Evolutionary conservation across 2,329 filamentous ascomycete species (phyloP).

Genomic region (Phialocephala sp.): DNA sequence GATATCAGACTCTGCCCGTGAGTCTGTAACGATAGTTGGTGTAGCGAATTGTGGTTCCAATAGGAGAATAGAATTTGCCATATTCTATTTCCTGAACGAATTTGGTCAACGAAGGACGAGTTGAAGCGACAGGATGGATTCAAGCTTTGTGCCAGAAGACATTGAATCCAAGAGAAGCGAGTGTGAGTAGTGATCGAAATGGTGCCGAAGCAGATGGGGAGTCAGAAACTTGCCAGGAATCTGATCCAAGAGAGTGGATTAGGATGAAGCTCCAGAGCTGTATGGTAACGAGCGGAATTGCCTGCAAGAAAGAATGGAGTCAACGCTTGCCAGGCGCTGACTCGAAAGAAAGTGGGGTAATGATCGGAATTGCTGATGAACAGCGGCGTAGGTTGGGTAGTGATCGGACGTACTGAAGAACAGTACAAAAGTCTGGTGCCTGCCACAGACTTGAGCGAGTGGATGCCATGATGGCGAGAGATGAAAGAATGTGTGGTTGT

Average conservation of each 20-base stretch:
- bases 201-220: slow-evolving; percentile 1
- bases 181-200: not conserved
- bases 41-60: slow-evolving; percentile 5
- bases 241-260: slow-evolving; percentile 14
- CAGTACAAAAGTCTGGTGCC: slow-evolving; percentile 7
- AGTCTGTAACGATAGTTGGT: not conserved
- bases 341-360: not conserved
- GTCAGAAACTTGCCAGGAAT: slow-evolving; percentile 5
- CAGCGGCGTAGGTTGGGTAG: not conserved
- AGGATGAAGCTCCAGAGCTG: slow-evolving; percentile 8
- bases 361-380: too few species aligned
- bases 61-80: not conserved
- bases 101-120: slow-evolving; percentile 1
- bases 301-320: not conserved
- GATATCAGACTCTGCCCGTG: not conserved
- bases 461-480: slow-evolving; percentile 1
- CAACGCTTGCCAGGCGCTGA: slow-evolving; percentile 9
- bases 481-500: not conserved
- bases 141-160: slow-evolving; percentile 6
- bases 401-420: slow-evolving; percentile 1
- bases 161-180: not conserved
- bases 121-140: slow-evolving; percentile 3
- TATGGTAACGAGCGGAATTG: not conserved
- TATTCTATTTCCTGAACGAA: not conserved
- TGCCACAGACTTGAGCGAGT: slow-evolving; percentile 6